These are phyloP conservation scores for Geotrichum klebahnii DNA, from an alignment of 1,139 yeast genomes.

Conservation along the genomic window DNA sequence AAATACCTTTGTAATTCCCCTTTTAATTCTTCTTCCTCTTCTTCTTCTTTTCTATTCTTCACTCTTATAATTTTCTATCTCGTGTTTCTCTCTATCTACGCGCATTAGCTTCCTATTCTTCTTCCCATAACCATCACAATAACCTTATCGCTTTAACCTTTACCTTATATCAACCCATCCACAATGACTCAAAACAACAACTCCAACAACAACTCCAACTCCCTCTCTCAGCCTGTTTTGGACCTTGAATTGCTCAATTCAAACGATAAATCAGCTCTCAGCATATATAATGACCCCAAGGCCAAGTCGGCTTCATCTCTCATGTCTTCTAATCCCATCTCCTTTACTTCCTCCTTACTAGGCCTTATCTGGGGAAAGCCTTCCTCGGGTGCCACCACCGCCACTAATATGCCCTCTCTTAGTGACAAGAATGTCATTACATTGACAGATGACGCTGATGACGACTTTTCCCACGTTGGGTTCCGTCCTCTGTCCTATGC, in stretches of 20 bases:
- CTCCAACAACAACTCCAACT: background rate
- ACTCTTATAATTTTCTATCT: background rate
- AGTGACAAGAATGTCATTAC: constrained; percentile 13
- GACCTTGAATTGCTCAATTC: constrained; percentile 11
- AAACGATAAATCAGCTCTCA: constrained; percentile 7
- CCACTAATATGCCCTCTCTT: background rate
- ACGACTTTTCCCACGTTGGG: constrained; percentile 46
- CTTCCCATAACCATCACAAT: background rate
- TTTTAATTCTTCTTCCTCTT: constrained; percentile 25
- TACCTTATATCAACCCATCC: no score
- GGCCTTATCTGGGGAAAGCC: background rate
- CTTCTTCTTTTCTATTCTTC: constrained; percentile 17
- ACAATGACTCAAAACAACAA: no score
- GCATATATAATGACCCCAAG: constrained; percentile 3
- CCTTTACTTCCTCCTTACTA: background rate
- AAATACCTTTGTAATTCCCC: constrained; percentile 11
- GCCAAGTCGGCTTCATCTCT: background rate
- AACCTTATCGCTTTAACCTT: background rate
- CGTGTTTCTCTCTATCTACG: background rate
- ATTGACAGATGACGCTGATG: constrained; percentile 32
- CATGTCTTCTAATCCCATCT: background rate
- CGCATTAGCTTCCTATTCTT: background rate
- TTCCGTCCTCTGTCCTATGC: constrained; percentile 49
- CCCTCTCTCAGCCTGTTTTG: constrained; percentile 6
- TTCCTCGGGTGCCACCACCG: background rate